Conservation (phyloP, 768 basidiomycete species). For the Atractiella rhizophila region DNA sequence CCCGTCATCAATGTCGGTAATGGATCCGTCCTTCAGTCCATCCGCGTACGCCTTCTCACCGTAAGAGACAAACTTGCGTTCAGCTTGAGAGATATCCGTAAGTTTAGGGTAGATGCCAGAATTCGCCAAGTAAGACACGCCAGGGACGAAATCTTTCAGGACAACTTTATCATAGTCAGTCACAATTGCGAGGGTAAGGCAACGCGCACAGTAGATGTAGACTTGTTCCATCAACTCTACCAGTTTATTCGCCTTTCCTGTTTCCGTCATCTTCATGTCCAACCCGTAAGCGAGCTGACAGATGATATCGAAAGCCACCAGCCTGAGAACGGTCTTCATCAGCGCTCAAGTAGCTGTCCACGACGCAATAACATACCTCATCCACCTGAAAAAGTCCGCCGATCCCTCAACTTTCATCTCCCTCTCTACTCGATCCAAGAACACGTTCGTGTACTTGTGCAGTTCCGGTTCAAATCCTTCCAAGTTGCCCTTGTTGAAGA, state of each 20-base stretch:
- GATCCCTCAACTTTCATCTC: neutral
- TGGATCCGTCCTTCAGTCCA: neutral
- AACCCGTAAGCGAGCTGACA: conserved; percentile 1
- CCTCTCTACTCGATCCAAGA: neutral
- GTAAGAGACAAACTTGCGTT: neutral
- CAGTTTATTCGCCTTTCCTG: neutral
- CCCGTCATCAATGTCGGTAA: neutral
- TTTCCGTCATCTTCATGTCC: conserved; percentile 1
- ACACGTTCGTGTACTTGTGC: neutral
- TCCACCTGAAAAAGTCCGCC: conserved; percentile 1
- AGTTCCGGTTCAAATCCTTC: neutral
- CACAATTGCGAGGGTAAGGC: neutral
- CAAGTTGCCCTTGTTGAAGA: neutral
- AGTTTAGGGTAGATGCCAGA: neutral
- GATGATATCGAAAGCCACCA: conserved; percentile 3
- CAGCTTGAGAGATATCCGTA: neutral
- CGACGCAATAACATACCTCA: no score
- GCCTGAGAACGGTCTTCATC: no score
- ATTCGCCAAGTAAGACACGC: neutral
- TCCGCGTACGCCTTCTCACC: neutral
- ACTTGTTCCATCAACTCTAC: conserved; percentile 1
- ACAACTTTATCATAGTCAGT: neutral
- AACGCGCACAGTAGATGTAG: neutral
- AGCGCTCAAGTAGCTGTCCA: no score
- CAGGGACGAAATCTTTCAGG: neutral